These are phyloP conservation scores for Citrus medica DNA, from an alignment of 345 rosid species.

Conservation along the genomic window DNA sequence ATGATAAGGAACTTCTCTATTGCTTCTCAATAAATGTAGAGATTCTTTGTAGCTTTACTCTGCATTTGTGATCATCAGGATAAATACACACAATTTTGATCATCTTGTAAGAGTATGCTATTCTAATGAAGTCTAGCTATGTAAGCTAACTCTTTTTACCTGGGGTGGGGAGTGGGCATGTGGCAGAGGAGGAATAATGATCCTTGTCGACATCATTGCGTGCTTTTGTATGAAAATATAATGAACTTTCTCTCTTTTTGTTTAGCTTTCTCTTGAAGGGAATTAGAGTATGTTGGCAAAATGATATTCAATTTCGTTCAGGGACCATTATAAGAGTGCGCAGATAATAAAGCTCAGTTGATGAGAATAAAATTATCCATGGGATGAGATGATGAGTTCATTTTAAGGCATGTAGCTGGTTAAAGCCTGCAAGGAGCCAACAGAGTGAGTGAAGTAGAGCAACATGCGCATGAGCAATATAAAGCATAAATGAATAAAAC, in stretches of 20 bases:
- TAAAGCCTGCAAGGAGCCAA: slow-evolving; percentile 3
- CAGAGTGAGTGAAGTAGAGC: background rate
- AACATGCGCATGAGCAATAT: background rate
- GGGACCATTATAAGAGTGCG: background rate
- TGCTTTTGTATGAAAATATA: background rate
- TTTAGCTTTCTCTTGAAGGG: background rate
- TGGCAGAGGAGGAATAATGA: background rate
- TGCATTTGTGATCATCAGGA: background rate
- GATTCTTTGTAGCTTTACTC: background rate
- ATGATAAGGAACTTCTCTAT: background rate
- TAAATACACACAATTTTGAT: background rate
- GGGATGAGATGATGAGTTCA: background rate
- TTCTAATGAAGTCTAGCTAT: background rate
- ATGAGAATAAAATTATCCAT: background rate
- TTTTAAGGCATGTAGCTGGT: background rate
- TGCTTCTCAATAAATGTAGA: background rate
- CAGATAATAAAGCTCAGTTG: background rate
- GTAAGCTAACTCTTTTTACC: background rate
- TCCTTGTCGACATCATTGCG: background rate
- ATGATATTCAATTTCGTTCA: background rate
- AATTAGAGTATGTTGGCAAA: background rate
- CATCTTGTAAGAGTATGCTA: background rate
- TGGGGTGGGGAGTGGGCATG: background rate
- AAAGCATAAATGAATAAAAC: background rate
- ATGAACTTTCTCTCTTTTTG: background rate